Conservation (phyloP, 768 basidiomycete genomes). For the Hericium erinaceus region DNA sequence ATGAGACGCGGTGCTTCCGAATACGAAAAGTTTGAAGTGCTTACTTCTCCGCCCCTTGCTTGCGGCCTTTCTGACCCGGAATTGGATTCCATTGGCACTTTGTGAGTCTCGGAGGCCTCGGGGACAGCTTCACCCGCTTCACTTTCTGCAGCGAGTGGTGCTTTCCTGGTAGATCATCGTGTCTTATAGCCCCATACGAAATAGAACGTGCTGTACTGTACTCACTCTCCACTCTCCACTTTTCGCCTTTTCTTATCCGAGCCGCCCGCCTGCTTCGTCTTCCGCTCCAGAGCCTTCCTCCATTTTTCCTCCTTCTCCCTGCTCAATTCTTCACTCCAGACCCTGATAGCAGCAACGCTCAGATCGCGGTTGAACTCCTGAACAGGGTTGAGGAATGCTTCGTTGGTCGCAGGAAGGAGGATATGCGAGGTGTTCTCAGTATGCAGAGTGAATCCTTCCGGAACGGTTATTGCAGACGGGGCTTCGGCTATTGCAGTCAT, state of each 20-base stretch:
- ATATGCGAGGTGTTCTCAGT: constrained; percentile 78
- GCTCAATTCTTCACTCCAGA: constrained; percentile 75
- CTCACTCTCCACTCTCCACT: constrained; percentile 2
- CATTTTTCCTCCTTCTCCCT: constrained; percentile 55
- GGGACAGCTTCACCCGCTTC: neutral
- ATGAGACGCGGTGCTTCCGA: neutral
- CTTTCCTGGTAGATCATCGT: too few relatives aligned
- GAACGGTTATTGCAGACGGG: constrained; percentile 28
- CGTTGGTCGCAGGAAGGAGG: constrained; percentile 62
- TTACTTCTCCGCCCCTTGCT: constrained; percentile 8
- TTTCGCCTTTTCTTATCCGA: constrained; percentile 12
- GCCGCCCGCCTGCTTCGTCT: constrained; percentile 26
- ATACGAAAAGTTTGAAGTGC: neutral
- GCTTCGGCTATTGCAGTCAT: neutral
- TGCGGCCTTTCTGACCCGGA: neutral
- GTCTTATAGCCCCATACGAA: too few relatives aligned
- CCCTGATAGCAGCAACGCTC: constrained; percentile 82
- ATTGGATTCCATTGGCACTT: neutral
- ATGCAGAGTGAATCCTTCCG: constrained; percentile 70
- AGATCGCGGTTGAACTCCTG: constrained; percentile 98
- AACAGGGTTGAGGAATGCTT: constrained; percentile 93
- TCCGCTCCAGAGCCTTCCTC: constrained; percentile 42
- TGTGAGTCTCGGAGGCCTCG: neutral
- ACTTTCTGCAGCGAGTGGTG: too few relatives aligned
- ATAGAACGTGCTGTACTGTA: neutral